These are phyloP conservation scores for Saccharomyces jurei DNA, from an alignment of 805 yeast genomes.

Conservation along the genomic window DNA sequence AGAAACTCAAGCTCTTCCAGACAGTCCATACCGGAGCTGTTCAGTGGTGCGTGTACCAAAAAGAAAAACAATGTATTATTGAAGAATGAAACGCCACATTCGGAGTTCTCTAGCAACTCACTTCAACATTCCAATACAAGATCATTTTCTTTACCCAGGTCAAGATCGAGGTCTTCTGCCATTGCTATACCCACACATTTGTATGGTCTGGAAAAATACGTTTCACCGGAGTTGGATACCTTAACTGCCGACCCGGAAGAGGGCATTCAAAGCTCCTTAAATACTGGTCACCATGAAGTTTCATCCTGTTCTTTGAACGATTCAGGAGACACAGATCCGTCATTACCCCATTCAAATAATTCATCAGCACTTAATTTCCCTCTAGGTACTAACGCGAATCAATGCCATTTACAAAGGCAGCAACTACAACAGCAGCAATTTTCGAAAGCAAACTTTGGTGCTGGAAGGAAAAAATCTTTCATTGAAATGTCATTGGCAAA, in stretches of 20 bases:
- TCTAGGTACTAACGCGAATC: not conserved
- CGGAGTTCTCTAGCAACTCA: not conserved
- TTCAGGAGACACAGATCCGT: not conserved
- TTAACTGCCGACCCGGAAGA: slow-evolving; percentile 7
- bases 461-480: slow-evolving; percentile 15
- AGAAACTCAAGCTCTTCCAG: not conserved
- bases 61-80: not conserved
- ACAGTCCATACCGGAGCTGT: not conserved
- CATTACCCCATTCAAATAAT: not conserved
- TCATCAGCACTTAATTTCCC: not conserved
- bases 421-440: not conserved
- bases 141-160: not conserved
- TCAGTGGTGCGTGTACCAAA: not conserved
- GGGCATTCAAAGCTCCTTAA: not conserved
- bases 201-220: slow-evolving; percentile 25
- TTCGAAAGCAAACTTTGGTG: not conserved
- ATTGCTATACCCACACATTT: slow-evolving; percentile 22
- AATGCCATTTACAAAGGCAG: not conserved
- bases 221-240: slow-evolving; percentile 23
- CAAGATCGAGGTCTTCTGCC: slow-evolving; percentile 13
- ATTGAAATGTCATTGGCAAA: slow-evolving; percentile 18
- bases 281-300: not conserved
- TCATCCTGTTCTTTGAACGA: not conserved
- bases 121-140: not conserved
- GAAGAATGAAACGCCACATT: not conserved